phyloP scores from a whole-genome alignment of 228 moss, liverwort and hornwort genomes.

The Sphagnum fallax region DNA sequence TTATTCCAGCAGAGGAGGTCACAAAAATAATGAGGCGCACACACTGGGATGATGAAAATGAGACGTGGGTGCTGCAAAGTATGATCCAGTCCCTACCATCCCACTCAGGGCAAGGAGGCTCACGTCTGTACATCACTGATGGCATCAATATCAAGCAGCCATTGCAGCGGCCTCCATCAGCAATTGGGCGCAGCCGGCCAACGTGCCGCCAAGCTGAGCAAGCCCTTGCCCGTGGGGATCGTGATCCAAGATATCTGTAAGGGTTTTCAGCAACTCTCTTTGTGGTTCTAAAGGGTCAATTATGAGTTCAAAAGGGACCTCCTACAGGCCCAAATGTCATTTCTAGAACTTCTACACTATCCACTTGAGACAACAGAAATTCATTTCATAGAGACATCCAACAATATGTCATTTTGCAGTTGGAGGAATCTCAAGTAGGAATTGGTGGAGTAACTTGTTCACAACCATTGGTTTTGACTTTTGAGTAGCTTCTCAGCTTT shows the following conservation, averaged over 20 bases:
- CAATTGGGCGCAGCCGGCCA: conserved; percentile 66
- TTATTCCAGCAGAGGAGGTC: conserved; percentile 71
- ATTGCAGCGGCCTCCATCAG: conserved; percentile 71
- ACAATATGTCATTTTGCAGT: too few species aligned
- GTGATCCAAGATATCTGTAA: conserved; percentile 75
- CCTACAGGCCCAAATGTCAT: too few species aligned
- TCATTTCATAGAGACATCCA: too few species aligned
- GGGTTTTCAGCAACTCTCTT: conserved; percentile 1
- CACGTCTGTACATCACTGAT: conserved; percentile 61
- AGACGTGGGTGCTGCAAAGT: conserved; percentile 70
- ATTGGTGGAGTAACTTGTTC: too few species aligned
- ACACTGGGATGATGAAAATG: conserved; percentile 89
- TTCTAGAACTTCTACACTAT: too few species aligned
- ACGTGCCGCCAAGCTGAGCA: conserved; percentile 73
- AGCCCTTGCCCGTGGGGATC: conserved; percentile 63
- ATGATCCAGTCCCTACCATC: conserved; percentile 48
- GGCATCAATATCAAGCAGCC: conserved; percentile 74
- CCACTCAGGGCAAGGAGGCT: conserved; percentile 22
- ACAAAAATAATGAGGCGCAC: conserved; percentile 73
- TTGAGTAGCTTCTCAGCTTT: too few species aligned
- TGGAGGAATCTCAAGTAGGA: too few species aligned
- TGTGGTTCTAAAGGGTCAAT: neutral
- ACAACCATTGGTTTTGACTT: too few species aligned
- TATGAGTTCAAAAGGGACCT: too few species aligned
- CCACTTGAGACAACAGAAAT: too few species aligned